These are phyloP conservation scores for Trichoderma sp. DNA, from an alignment of 2,329 filamentous ascomycete species.

Conservation along the genomic window DNA sequence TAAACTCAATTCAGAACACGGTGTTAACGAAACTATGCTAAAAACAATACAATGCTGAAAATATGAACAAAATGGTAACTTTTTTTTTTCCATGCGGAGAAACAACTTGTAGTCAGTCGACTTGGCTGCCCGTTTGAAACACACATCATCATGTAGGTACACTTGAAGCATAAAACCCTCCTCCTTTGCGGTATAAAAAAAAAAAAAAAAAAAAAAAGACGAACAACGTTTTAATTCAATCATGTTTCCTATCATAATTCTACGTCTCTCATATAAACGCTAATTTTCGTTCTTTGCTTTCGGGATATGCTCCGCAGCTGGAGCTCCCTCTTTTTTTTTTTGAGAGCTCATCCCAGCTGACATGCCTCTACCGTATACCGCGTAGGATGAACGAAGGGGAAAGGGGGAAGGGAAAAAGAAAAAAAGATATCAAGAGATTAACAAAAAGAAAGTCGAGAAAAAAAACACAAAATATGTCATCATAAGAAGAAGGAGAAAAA, in stretches of 20 bases:
- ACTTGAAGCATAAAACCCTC: background rate
- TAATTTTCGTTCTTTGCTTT: conserved; percentile 16
- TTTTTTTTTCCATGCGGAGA: background rate
- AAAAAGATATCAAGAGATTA: background rate
- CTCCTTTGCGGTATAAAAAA: no score
- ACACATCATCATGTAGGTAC: background rate
- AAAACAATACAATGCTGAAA: background rate
- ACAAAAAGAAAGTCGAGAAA: background rate
- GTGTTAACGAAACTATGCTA: background rate
- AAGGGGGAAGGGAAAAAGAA: background rate
- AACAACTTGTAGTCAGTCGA: background rate
- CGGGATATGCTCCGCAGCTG: conserved; percentile 10
- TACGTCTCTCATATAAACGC: conserved; percentile 18
- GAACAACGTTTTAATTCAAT: background rate
- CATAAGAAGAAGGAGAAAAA: background rate
- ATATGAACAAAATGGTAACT: background rate
- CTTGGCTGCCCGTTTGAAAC: background rate
- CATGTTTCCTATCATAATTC: conserved; percentile 18
- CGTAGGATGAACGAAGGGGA: conserved; percentile 6
- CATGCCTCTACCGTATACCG: conserved; percentile 11
- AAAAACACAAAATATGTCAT: background rate
- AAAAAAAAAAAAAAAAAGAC: background rate
- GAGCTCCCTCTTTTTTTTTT: background rate
- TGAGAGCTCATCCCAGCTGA: conserved; percentile 10
- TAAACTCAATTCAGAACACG: background rate